Evolutionary conservation across 192 early-diverging fungal genomes (phyloP).

Genomic region (Diversispora epigaea): DNA sequence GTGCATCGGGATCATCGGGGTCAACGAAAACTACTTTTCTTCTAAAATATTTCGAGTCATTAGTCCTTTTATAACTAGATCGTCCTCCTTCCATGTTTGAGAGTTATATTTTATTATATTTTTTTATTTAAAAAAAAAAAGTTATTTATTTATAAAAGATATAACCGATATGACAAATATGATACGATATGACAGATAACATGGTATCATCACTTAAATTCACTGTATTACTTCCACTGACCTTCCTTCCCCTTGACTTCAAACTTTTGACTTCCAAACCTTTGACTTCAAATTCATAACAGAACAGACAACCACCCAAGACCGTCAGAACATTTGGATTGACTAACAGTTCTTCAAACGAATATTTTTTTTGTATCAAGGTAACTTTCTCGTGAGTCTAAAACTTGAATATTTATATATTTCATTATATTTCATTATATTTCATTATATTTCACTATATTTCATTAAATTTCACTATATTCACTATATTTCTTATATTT

Average conservation of each 20-base stretch:
- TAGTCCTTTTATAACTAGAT: neutral
- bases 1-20: slow-evolving; percentile 51
- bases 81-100: neutral
- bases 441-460: too few species aligned
- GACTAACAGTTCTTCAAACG: neutral
- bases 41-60: slow-evolving; percentile 26
- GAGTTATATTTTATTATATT: neutral
- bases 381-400: neutral
- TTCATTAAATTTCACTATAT: too few species aligned
- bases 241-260: too few species aligned
- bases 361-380: neutral
- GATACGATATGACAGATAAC: too few species aligned
- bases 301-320: neutral
- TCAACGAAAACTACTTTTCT: slow-evolving; percentile 57
- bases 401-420: neutral
- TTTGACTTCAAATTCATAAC: neutral
- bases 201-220: too few species aligned
- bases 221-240: too few species aligned
- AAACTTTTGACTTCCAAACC: neutral
- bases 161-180: too few species aligned
- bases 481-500: neutral
- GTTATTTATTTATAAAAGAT: too few species aligned
- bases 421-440: too few species aligned
- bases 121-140: too few species aligned
- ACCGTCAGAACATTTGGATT: slow-evolving; percentile 17